These are phyloP conservation scores for Phialophora verrucosa DNA, from an alignment of 2,329 filamentous ascomycete species.

Conservation along the genomic window DNA sequence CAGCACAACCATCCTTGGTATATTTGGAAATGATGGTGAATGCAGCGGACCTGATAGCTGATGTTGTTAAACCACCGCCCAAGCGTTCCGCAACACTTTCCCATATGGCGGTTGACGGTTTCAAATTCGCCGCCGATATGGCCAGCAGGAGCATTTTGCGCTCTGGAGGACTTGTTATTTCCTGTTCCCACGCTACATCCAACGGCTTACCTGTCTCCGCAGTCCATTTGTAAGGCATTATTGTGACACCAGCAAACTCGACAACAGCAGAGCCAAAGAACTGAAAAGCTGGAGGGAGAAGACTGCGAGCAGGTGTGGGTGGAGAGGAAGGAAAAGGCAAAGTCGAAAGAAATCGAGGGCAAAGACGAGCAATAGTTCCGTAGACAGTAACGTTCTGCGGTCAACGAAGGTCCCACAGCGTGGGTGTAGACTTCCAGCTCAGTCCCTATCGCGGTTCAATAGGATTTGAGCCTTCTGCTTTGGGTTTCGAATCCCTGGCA, in stretches of 20 bases:
- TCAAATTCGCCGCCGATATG: slow-evolving; percentile 31
- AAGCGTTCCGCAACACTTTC: slow-evolving; percentile 36
- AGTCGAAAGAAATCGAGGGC: slow-evolving; percentile 12
- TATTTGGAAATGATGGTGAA: not conserved
- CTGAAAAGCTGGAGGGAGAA: slow-evolving; percentile 1
- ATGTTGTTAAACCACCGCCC: slow-evolving; percentile 34
- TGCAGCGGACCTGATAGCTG: slow-evolving; percentile 35
- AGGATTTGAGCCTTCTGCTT: not conserved
- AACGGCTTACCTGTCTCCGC: slow-evolving; percentile 18
- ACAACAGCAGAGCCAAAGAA: slow-evolving; percentile 1
- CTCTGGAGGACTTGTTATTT: slow-evolving; percentile 10
- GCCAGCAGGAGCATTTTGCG: slow-evolving; percentile 34
- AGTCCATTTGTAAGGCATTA: slow-evolving; percentile 34
- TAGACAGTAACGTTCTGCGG: slow-evolving; percentile 32
- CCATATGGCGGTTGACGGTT: slow-evolving; percentile 37
- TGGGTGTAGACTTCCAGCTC: not conserved
- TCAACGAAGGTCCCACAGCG: slow-evolving; percentile 1
- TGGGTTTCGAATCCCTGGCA: not conserved
- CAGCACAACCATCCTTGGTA: slow-evolving; percentile 11
- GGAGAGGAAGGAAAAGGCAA: slow-evolving; percentile 17
- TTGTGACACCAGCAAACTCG: not conserved
- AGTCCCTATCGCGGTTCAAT: not conserved
- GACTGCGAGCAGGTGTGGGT: slow-evolving; percentile 11
- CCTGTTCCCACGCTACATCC: not conserved
- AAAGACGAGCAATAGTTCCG: slow-evolving; percentile 2